phyloP scores from a whole-genome alignment of 2,329 filamentous ascomycete genomes.

The Colletotrichum sp. region DNA sequence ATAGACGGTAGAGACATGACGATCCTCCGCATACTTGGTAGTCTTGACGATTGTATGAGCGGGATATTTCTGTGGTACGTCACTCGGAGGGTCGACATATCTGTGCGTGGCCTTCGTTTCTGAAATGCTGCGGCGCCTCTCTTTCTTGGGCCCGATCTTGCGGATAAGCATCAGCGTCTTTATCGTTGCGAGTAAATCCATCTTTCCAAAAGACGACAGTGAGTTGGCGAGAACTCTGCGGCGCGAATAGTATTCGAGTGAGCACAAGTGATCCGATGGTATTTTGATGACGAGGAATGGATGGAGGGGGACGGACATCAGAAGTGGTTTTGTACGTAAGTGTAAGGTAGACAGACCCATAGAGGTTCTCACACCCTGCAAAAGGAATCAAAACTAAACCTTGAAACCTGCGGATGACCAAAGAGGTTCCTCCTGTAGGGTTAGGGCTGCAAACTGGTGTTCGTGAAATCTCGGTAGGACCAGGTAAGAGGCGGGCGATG shows the following conservation, averaged over 20 bases:
- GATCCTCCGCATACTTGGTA: slow-evolving; percentile 41
- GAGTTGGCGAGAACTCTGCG: neutral
- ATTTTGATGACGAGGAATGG: neutral
- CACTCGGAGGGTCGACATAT: slow-evolving; percentile 8
- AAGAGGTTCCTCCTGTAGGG: neutral
- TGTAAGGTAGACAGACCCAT: neutral
- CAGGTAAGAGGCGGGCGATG: neutral
- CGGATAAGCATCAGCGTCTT: neutral
- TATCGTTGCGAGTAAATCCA: neutral
- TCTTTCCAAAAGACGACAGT: neutral
- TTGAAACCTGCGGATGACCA: neutral
- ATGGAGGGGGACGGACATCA: neutral
- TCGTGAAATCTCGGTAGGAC: neutral
- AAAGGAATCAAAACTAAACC: neutral
- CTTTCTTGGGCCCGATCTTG: neutral
- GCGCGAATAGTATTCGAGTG: neutral
- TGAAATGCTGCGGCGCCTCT: slow-evolving; percentile 7
- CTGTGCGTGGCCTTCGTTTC: slow-evolving; percentile 12
- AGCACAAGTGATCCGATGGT: neutral
- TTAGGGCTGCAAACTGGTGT: neutral
- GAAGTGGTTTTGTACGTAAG: neutral
- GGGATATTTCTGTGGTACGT: slow-evolving; percentile 5
- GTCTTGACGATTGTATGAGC: slow-evolving; percentile 38
- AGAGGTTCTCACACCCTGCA: neutral
- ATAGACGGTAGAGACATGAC: slow-evolving; percentile 26